phyloP scores from a whole-genome alignment of 768 basidiomycete genomes.

The Mycena vulgaris region DNA sequence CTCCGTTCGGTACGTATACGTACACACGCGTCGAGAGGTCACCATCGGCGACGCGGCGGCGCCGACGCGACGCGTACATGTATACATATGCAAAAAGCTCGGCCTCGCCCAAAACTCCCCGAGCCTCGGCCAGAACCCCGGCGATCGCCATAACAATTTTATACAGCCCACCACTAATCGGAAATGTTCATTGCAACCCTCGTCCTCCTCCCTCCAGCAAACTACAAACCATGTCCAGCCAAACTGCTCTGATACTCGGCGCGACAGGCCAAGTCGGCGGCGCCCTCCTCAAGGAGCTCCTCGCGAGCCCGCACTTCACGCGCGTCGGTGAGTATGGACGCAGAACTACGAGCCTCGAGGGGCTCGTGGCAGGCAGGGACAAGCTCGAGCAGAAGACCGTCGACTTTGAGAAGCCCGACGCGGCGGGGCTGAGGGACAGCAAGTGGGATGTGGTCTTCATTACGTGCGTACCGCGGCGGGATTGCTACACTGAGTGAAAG shows the following conservation, averaged over 20 bases:
- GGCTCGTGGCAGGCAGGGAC: conserved; percentile 58
- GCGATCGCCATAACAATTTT: too few species aligned
- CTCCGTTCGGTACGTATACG: too few species aligned
- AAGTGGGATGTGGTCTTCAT: conserved; percentile 86
- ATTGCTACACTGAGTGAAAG: too few species aligned
- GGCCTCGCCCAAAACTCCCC: too few species aligned
- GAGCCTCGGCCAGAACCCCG: too few species aligned
- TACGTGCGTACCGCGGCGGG: conserved; percentile 46
- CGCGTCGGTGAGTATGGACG: conserved; percentile 82
- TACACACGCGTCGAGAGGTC: too few species aligned
- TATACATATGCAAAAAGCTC: too few species aligned
- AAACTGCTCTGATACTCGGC: conserved; percentile 80
- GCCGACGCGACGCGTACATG: too few species aligned
- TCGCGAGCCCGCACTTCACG: conserved; percentile 68
- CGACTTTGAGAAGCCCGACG: conserved; percentile 77
- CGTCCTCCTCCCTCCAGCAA: too few species aligned
- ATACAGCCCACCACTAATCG: too few species aligned
- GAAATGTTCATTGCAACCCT: too few species aligned
- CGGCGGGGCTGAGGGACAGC: conserved; percentile 64
- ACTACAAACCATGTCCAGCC: not conserved
- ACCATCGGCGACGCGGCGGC: too few species aligned
- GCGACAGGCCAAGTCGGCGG: conserved; percentile 82
- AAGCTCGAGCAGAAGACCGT: conserved; percentile 80
- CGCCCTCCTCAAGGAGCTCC: conserved; percentile 72
- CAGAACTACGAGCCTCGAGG: conserved; percentile 63